phyloP scores from a whole-genome alignment of 2,329 filamentous ascomycete species.

The Hypoxylon sp. region DNA sequence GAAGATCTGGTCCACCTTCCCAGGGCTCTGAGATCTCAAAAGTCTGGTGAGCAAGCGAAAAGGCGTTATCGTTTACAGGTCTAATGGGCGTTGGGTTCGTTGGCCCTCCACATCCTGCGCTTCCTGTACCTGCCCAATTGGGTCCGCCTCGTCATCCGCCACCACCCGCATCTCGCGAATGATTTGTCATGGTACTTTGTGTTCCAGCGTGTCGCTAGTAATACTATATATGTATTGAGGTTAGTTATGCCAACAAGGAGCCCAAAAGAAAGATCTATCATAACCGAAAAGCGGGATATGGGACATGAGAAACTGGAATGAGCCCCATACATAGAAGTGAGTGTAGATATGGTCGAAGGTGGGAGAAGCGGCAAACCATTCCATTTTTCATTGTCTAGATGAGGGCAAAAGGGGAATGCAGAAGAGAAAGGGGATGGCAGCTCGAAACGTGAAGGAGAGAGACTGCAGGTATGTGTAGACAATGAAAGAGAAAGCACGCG shows the following conservation, averaged over 20 bases:
- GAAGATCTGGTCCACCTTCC: too few species aligned
- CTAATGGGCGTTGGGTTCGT: neutral
- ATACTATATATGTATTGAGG: neutral
- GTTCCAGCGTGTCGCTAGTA: neutral
- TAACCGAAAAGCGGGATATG: neutral
- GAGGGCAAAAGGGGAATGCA: too few species aligned
- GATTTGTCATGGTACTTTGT: neutral
- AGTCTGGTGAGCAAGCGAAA: neutral
- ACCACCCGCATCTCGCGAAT: too few species aligned
- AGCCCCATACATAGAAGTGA: neutral
- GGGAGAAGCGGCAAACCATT: too few species aligned
- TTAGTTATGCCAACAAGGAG: neutral
- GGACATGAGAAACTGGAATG: neutral
- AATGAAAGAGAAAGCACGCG: too few species aligned
- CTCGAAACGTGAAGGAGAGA: neutral
- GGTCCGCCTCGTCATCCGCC: neutral
- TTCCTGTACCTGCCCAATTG: neutral
- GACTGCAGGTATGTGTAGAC: neutral
- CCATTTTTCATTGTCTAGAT: too few species aligned
- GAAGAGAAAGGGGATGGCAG: neutral
- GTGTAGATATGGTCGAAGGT: neutral
- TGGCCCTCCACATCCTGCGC: neutral
- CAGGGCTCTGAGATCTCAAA: neutral
- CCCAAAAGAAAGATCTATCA: neutral
- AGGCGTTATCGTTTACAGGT: neutral